Percentiles rank a stretch among this genome's conserved stretches.
These are phyloP conservation scores for Ochromonadaceae sp. DNA, from an alignment of 352 stramenopile species.

Conservation along the genomic window DNA sequence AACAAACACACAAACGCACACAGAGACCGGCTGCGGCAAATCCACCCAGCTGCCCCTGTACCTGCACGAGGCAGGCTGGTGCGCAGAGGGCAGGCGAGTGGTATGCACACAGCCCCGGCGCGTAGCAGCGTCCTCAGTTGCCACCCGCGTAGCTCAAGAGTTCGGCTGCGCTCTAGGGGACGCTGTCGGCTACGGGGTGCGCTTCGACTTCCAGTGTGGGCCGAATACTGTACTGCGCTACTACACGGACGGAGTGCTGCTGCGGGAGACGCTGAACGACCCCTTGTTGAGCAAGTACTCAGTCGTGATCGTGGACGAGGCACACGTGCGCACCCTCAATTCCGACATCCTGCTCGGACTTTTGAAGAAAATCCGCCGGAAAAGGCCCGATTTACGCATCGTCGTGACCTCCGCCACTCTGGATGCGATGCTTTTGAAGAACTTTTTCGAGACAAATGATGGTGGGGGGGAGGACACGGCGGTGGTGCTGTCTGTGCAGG, in stretches of 20 bases:
- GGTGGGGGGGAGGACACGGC: too few species aligned
- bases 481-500: constrained; percentile 96
- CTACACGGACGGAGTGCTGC: constrained; percentile 97
- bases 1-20: too few species aligned
- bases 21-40: constrained; percentile 73
- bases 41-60: constrained; percentile 79
- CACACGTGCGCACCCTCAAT: constrained; percentile 91
- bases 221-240: constrained; percentile 82
- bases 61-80: constrained; percentile 70
- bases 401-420: constrained; percentile 75
- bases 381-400: constrained; percentile 53
- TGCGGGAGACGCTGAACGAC: constrained; percentile 92
- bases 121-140: constrained; percentile 97
- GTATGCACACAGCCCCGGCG: constrained; percentile 93
- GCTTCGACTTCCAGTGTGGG: constrained; percentile 47
- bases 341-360: constrained; percentile 93
- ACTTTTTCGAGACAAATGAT: constrained; percentile 95
- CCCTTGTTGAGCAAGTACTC: constrained; percentile 79
- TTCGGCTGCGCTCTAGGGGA: constrained; percentile 65
- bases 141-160: constrained; percentile 92
- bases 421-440: constrained; percentile 93
- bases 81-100: constrained; percentile 45
- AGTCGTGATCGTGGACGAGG: constrained; percentile 92
- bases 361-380: constrained; percentile 52
- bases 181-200: constrained; percentile 75